Conservation (phyloP, 768 basidiomycete genomes). For the Amanita brunnescens region DNA sequence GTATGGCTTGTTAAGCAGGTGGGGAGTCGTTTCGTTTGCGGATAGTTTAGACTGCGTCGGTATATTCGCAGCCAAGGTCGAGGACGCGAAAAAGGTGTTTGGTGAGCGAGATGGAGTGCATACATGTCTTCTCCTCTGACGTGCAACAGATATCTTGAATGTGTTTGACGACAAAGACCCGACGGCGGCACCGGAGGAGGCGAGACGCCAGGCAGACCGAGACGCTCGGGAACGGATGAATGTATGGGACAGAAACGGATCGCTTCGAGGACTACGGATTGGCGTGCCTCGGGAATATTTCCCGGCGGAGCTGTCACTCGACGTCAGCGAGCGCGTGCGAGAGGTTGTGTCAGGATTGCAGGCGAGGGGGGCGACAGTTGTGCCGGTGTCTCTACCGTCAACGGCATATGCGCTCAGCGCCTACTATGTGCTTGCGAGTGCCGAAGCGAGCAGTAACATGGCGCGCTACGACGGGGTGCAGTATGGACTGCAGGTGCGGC, state of each 20-base stretch:
- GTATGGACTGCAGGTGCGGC: conserved; percentile 53
- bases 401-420: conserved; percentile 73
- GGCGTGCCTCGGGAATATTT: conserved; percentile 88
- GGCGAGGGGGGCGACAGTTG: conserved; percentile 52
- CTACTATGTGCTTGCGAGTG: conserved; percentile 93
- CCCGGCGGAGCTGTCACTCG: conserved; percentile 50
- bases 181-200: conserved; percentile 47
- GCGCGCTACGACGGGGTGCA: conserved; percentile 84
- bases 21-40: conserved; percentile 86
- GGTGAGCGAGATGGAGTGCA: conserved; percentile 34
- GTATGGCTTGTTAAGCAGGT: conserved; percentile 87
- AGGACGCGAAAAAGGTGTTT: conserved; percentile 46
- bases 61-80: conserved; percentile 52
- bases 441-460: conserved; percentile 89
- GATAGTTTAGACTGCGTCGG: conserved; percentile 96
- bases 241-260: conserved; percentile 1
- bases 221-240: conserved; percentile 12
- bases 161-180: conserved; percentile 64
- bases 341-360: conserved; percentile 30
- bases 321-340: conserved; percentile 38
- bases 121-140: neutral
- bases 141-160: conserved; percentile 34
- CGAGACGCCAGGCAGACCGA: conserved; percentile 18
- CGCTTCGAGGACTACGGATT: conserved; percentile 49
- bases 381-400: conserved; percentile 66